Evolutionary conservation across 1,139 yeast genomes (phyloP), one percentile per base, ranked within the genome.

Genomic region (Taphrina flavorubra): DNA sequence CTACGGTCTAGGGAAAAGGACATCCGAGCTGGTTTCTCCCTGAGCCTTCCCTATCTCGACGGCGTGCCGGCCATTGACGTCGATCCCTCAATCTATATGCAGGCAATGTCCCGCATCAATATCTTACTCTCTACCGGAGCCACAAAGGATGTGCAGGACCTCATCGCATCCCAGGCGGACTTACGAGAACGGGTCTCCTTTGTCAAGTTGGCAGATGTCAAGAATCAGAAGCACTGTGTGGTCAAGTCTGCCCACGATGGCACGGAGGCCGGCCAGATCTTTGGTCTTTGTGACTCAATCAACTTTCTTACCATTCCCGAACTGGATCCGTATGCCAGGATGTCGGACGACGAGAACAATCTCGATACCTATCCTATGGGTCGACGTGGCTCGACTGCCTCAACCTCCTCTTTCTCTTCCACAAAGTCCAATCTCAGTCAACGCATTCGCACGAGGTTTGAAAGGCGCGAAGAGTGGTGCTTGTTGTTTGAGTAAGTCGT

Each of bases 381-480:
- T 10, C 37, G 62, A 8, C 62, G 62, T n/a, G 53, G 62, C 6
- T 58, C 62, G 11, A 37, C 53, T 14, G 42, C 53, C 18, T 42
- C 62, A 13, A 25, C 62, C 42, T 58, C 53, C 25, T 44, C 62
- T 18, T 34, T 34, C 31, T 20, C 53, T 6, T 58, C 62, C 14
- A 44, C 39, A 14, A 42, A 34, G 25, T 58, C 62, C 6, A 58
- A 53, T 25, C 44, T 58, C 39, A 58, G 62, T 31, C 62, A 58
- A 40, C 51, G 62, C 20, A 25, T 58, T 6, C 37, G 53, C 14
- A 16, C 42, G 20, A 42, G 40, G n/a, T 58, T 58, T 44, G 62
- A 58, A 16, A 20, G 18, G 42, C 42, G 44, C 7, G 62, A 58
- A 20, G 62, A 58, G 25, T 58, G 62, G 62, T 58, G 62, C 34